phyloP scores from a whole-genome alignment of 371 early-diverging fungal genomes.

The Rhizopus microsporus region DNA sequence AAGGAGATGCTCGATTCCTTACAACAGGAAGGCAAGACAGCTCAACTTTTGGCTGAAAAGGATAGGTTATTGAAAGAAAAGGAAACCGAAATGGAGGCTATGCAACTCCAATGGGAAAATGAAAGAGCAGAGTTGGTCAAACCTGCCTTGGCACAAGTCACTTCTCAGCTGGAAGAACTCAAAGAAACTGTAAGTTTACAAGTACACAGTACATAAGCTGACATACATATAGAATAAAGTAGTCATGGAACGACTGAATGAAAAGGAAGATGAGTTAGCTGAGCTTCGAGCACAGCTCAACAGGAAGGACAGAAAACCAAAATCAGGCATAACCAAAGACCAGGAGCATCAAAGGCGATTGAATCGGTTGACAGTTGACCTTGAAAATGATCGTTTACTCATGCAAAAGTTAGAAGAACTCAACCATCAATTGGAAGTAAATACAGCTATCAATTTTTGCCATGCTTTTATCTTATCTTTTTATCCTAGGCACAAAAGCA shows the following conservation, averaged over 20 bases:
- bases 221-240: conserved; percentile 35
- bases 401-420: conserved; percentile 48
- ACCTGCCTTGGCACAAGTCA: conserved; percentile 43
- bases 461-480: background rate
- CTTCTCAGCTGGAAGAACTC: conserved; percentile 39
- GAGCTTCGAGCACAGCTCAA: conserved; percentile 37
- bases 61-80: conserved; percentile 32
- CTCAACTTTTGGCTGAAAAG: conserved; percentile 31
- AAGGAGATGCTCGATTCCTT: background rate
- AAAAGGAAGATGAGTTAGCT: conserved; percentile 45
- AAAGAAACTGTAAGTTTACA: conserved; percentile 36
- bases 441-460: background rate
- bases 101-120: conserved; percentile 32
- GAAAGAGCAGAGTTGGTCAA: conserved; percentile 41
- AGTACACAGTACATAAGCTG: background rate
- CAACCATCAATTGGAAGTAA: conserved; percentile 47
- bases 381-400: conserved; percentile 45
- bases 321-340: conserved; percentile 13
- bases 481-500: conserved; percentile 41
- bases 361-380: conserved; percentile 45
- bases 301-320: conserved; percentile 36
- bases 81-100: conserved; percentile 34
- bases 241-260: conserved; percentile 35
- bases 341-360: conserved; percentile 37
- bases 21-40: conserved; percentile 8